These are phyloP conservation scores for Marchantia polymorpha DNA, from an alignment of 225 moss, liverwort and hornwort genomes.

Conservation along the genomic window DNA sequence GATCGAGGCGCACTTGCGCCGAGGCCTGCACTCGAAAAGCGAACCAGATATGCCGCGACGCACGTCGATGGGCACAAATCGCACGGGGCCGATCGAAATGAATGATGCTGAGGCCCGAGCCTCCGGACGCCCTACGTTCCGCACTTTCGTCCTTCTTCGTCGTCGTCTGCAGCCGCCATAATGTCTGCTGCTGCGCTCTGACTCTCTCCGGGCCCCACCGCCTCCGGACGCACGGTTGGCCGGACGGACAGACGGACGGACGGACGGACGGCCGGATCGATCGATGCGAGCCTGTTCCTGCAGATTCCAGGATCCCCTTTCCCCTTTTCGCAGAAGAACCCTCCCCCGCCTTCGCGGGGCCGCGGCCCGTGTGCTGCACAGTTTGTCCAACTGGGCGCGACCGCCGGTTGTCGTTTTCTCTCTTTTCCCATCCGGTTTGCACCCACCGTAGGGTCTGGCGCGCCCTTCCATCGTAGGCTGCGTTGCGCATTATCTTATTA, in stretches of 20 bases:
- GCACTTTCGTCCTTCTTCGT: not conserved
- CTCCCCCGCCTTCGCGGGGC: no score
- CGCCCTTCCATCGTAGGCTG: no score
- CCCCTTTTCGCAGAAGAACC: no score
- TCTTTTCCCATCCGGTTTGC: no score
- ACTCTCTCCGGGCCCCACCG: not conserved
- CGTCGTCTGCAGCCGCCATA: not conserved
- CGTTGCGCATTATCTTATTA: no score
- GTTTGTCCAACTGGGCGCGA: no score
- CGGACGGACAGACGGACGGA: not conserved
- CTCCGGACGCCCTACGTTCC: no score
- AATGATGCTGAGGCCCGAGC: not conserved
- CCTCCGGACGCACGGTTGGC: not conserved
- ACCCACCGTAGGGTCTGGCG: no score
- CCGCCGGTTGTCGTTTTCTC: no score
- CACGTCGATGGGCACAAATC: not conserved
- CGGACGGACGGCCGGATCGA: not conserved
- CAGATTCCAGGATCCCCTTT: no score
- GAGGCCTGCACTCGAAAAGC: not conserved
- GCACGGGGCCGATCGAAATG: not conserved
- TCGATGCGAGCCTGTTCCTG: no score
- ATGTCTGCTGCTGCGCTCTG: not conserved
- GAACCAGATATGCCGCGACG: not conserved
- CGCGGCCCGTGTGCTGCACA: no score
- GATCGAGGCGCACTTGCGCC: not conserved